A percentile compares a stretch with the other conserved stretches of the same genome.
phyloP scores from a whole-genome alignment of 768 basidiomycete species.

The Hortiboletus flavorubellus region DNA sequence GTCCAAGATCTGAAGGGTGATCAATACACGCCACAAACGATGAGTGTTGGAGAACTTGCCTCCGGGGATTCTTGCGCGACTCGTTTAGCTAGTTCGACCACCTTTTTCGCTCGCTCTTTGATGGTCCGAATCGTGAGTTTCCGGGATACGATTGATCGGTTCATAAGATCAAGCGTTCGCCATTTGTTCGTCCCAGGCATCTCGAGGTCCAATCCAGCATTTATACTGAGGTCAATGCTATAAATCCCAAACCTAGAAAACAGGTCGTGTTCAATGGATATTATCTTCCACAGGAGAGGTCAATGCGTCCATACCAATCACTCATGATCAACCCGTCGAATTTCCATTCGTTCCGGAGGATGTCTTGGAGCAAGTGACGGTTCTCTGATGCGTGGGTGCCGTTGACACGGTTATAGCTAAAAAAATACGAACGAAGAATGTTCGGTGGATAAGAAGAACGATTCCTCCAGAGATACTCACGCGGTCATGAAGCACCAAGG shows the following conservation, averaged over 20 bases:
- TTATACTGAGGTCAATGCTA: slow-evolving; percentile 58
- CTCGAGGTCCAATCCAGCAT: slow-evolving; percentile 78
- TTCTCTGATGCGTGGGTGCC: slow-evolving; percentile 72
- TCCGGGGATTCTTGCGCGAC: slow-evolving; percentile 66
- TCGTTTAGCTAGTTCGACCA: slow-evolving; percentile 67
- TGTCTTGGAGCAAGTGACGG: slow-evolving; percentile 50
- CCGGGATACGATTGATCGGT: slow-evolving; percentile 53
- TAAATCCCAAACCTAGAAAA: slow-evolving; percentile 66
- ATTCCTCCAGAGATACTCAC: slow-evolving; percentile 36
- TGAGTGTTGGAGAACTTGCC: slow-evolving; percentile 30
- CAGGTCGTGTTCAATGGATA: background rate
- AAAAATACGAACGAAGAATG: background rate
- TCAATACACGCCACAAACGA: background rate
- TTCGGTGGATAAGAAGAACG: background rate
- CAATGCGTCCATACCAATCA: slow-evolving; percentile 55
- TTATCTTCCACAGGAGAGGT: background rate
- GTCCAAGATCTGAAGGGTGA: slow-evolving; percentile 52
- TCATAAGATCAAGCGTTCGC: slow-evolving; percentile 67
- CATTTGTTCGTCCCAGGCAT: slow-evolving; percentile 79
- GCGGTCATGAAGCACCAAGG: slow-evolving; percentile 62
- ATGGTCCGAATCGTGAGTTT: slow-evolving; percentile 66
- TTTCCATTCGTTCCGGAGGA: slow-evolving; percentile 72
- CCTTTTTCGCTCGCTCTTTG: slow-evolving; percentile 62
- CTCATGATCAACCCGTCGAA: slow-evolving; percentile 76
- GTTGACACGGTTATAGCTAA: slow-evolving; percentile 72